Evolutionary conservation across 257 asterid species (phyloP).

Genomic region (Solanum ahanhuiri): DNA sequence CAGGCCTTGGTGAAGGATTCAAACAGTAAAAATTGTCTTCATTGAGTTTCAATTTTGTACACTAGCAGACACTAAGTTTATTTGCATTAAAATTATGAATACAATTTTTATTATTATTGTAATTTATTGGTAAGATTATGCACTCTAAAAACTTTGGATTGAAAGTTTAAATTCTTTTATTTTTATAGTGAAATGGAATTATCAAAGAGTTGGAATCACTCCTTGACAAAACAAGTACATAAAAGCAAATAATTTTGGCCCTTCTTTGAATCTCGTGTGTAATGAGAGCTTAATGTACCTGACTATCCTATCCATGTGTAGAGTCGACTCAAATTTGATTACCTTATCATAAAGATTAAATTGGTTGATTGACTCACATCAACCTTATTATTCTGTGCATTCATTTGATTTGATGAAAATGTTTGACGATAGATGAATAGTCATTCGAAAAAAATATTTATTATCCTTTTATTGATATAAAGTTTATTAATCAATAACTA

Average conservation of each 20-base stretch:
- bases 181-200: background rate
- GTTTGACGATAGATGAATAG: too few relatives aligned
- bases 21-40: constrained; percentile 25
- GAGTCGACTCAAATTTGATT: too few relatives aligned
- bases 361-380: too few relatives aligned
- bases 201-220: background rate
- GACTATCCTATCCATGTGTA: too few relatives aligned
- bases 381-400: too few relatives aligned
- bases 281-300: too few relatives aligned
- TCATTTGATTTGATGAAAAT: too few relatives aligned
- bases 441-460: too few relatives aligned
- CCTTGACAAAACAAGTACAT: background rate
- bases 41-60: constrained; percentile 21
- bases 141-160: background rate
- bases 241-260: too few relatives aligned
- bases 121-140: background rate
- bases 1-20: constrained; percentile 58
- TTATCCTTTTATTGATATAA: too few relatives aligned
- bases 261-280: background rate
- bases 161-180: background rate
- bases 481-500: too few relatives aligned
- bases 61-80: background rate
- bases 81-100: background rate
- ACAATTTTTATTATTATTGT: background rate
- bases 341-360: too few relatives aligned